Conservation (phyloP, 1,284 basidiomycete genomes). For the Apiotrichum domesticum region DNA sequence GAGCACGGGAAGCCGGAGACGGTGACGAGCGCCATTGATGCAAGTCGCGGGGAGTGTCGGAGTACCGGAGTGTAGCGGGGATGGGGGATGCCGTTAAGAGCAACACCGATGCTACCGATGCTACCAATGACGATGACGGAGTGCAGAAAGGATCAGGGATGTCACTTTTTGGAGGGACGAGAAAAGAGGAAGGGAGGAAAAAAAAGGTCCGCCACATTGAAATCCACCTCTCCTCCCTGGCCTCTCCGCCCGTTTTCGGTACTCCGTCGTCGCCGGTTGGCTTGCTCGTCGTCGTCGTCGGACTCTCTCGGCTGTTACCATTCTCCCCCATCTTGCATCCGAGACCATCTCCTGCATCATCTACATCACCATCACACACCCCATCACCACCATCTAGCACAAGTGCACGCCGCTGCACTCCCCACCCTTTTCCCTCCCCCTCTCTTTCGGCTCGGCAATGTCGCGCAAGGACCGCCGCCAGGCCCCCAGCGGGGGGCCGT, state of each 20-base stretch:
- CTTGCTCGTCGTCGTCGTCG: too few relatives aligned
- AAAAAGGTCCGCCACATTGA: too few relatives aligned
- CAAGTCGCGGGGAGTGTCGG: not conserved
- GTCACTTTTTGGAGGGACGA: too few relatives aligned
- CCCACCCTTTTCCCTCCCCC: not conserved
- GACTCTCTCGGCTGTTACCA: not conserved
- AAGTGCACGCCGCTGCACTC: not conserved
- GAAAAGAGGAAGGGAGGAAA: too few relatives aligned
- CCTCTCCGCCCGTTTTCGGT: too few relatives aligned
- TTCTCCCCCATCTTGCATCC: not conserved
- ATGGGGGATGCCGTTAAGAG: too few relatives aligned
- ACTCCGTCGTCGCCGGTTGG: too few relatives aligned
- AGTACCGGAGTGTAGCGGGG: too few relatives aligned
- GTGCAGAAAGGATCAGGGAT: too few relatives aligned
- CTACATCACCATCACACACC: not conserved
- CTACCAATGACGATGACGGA: too few relatives aligned
- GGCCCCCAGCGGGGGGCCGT: not conserved
- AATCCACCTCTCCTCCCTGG: too few relatives aligned
- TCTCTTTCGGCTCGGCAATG: not conserved
- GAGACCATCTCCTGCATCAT: not conserved
- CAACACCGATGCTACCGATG: too few relatives aligned
- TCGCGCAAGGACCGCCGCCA: not conserved
- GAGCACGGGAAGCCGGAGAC: conserved; percentile 84
- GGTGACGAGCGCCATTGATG: conserved; percentile 82
- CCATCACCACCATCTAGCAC: not conserved